These are phyloP conservation scores for Cyberlindnera petersonii DNA, from an alignment of 805 yeast genomes.

Conservation along the genomic window DNA sequence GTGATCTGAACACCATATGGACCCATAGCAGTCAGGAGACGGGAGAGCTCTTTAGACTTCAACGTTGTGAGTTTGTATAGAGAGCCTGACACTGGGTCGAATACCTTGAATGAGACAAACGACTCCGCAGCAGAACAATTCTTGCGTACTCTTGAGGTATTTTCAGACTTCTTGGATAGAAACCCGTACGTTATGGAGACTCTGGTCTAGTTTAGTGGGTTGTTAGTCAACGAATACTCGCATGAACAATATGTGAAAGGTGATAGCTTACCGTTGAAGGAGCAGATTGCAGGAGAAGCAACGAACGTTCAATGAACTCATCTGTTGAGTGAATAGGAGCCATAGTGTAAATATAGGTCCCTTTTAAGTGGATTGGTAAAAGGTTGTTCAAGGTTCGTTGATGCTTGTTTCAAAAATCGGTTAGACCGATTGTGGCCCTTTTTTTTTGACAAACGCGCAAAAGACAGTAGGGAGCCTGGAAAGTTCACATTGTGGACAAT, in stretches of 20 bases:
- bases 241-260: neutral
- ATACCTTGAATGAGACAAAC: conserved; percentile 49
- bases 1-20: conserved; percentile 47
- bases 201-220: conserved; percentile 13
- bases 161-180: conserved; percentile 17
- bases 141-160: conserved; percentile 8
- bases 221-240: conserved; percentile 8
- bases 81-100: conserved; percentile 61
- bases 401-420: no score
- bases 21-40: conserved; percentile 69
- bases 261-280: conserved; percentile 22
- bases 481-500: no score
- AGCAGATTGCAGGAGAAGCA: conserved; percentile 16
- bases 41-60: conserved; percentile 65
- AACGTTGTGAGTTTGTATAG: conserved; percentile 54
- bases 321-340: conserved; percentile 21
- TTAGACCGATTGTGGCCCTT: no score
- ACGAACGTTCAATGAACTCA: conserved; percentile 23
- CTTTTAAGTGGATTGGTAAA: no score
- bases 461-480: no score
- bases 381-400: no score
- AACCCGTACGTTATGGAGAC: conserved; percentile 29
- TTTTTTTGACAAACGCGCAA: no score
- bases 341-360: no score
- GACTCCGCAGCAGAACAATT: conserved; percentile 13